Conservation (phyloP, 345 rosid species). For the Euclidium syriacum region DNA sequence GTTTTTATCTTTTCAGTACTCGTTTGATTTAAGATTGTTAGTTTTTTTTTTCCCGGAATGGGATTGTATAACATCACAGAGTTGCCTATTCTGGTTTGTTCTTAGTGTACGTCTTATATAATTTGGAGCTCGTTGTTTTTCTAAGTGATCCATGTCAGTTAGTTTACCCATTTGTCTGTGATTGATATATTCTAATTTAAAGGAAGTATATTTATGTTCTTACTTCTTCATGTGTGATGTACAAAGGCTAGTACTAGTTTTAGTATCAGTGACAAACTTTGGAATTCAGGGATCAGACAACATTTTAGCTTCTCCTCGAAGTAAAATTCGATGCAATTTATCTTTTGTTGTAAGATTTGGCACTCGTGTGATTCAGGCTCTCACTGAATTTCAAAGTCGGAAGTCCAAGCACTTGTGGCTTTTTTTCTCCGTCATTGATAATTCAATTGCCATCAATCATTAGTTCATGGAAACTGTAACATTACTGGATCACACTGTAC, state of each 20-base stretch:
- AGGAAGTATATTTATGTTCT: too few relatives aligned
- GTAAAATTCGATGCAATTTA: background rate
- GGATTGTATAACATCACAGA: background rate
- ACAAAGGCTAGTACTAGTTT: background rate
- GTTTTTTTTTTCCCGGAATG: background rate
- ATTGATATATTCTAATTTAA: background rate
- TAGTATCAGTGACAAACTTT: background rate
- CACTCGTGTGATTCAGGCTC: background rate
- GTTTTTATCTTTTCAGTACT: background rate
- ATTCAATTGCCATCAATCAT: background rate
- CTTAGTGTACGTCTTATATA: too few relatives aligned
- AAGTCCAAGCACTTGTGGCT: background rate
- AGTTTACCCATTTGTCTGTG: background rate
- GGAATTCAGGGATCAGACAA: background rate
- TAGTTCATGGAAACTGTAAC: constrained; percentile 8
- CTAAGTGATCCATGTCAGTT: background rate
- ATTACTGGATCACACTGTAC: constrained; percentile 7
- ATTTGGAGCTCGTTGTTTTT: background rate
- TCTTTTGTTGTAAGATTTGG: background rate
- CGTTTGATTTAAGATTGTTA: background rate
- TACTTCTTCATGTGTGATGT: background rate
- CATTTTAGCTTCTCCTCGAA: background rate
- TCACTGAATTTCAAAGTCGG: background rate
- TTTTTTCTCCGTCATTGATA: background rate
- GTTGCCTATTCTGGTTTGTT: constrained; percentile 1